These are phyloP conservation scores for Hyphopichia pseudoburtonii DNA, from an alignment of 1,139 yeast genomes.

Conservation along the genomic window DNA sequence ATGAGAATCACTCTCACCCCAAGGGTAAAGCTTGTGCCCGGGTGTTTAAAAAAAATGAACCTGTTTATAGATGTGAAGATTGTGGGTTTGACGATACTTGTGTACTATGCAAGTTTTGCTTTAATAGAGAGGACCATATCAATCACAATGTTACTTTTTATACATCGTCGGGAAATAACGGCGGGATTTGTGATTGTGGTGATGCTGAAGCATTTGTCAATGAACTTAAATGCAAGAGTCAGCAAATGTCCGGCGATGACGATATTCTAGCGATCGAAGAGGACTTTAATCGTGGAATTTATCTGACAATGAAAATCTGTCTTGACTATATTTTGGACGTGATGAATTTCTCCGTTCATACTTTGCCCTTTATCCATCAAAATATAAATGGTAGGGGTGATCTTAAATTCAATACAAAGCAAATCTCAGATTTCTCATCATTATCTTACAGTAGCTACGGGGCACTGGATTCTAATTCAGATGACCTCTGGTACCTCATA, in stretches of 20 bases:
- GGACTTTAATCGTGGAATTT: slow-evolving; percentile 17
- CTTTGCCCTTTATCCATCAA: slow-evolving; percentile 37
- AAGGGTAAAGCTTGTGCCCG: slow-evolving; percentile 58
- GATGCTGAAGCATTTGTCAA: slow-evolving; percentile 78
- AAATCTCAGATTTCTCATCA: slow-evolving; percentile 28
- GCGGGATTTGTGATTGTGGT: slow-evolving; percentile 90
- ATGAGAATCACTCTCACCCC: slow-evolving; percentile 24
- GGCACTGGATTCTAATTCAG: slow-evolving; percentile 24
- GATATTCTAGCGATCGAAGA: too few species aligned
- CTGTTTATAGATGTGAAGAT: slow-evolving; percentile 61
- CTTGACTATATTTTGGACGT: slow-evolving; percentile 53
- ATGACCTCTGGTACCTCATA: slow-evolving; percentile 42
- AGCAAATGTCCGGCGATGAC: slow-evolving; percentile 9
- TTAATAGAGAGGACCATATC: slow-evolving; percentile 63
- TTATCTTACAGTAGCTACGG: slow-evolving; percentile 32
- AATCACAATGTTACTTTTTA: slow-evolving; percentile 62
- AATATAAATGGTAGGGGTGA: slow-evolving; percentile 19
- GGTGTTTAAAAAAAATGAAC: slow-evolving; percentile 56
- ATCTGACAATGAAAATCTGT: slow-evolving; percentile 32
- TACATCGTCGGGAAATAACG: slow-evolving; percentile 46
- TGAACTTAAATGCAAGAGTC: slow-evolving; percentile 52
- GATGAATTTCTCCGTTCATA: slow-evolving; percentile 32
- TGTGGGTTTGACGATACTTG: slow-evolving; percentile 78
- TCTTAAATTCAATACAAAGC: slow-evolving; percentile 19
- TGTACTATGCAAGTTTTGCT: slow-evolving; percentile 70